Conservation (phyloP, 352 stramenopile species). For the Phytopythium vexans region DNA sequence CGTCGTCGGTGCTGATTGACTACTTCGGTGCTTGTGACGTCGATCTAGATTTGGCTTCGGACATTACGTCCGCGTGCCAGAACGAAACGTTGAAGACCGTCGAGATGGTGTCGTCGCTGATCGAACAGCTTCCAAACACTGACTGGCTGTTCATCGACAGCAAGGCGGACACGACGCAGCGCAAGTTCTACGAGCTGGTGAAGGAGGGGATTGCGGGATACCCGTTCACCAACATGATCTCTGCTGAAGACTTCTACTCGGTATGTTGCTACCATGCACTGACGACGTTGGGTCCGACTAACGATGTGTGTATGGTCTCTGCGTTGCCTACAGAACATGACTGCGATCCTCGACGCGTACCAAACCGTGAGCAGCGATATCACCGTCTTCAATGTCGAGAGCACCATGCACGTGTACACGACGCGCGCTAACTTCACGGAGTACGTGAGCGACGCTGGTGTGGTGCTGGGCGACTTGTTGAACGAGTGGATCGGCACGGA, state of each 20-base stretch:
- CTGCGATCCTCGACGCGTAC: slow-evolving; percentile 3
- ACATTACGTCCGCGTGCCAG: slow-evolving; percentile 6
- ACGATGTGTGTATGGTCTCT: too few relatives aligned
- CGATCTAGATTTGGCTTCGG: background rate
- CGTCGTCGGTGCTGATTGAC: slow-evolving; percentile 14
- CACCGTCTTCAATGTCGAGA: slow-evolving; percentile 1
- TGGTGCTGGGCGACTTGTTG: background rate
- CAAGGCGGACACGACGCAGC: slow-evolving; percentile 40
- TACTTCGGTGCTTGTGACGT: slow-evolving; percentile 22
- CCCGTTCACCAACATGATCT: slow-evolving; percentile 34
- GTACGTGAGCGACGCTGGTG: background rate
- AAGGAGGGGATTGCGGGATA: slow-evolving; percentile 32
- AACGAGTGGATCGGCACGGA: too few relatives aligned
- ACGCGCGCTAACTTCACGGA: background rate
- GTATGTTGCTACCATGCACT: too few relatives aligned
- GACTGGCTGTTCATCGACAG: slow-evolving; percentile 54
- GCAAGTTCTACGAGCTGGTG: slow-evolving; percentile 43
- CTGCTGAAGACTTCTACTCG: too few relatives aligned
- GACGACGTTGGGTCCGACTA: too few relatives aligned
- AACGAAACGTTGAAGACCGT: background rate
- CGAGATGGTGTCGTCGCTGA: slow-evolving; percentile 23
- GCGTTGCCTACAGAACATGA: too few relatives aligned
- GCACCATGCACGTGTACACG: slow-evolving; percentile 3
- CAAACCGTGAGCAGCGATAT: background rate
- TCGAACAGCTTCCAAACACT: slow-evolving; percentile 19